Base-by-base conservation (phyloP, 148 eudicot species). In the Rhododendron ferrugineum region DNA sequence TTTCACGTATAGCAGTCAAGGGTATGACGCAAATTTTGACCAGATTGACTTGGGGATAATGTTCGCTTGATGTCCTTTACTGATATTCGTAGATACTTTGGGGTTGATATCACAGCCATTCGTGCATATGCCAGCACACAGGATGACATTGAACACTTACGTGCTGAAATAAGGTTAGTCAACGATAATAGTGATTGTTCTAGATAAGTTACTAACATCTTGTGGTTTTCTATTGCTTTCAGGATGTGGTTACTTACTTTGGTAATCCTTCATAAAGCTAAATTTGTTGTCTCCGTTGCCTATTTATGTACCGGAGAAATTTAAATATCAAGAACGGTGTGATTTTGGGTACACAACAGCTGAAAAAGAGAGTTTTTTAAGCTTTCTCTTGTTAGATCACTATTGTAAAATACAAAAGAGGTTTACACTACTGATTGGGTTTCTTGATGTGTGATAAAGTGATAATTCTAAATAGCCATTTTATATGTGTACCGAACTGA, bases 131-230 rank as follows among this genome's bases (percentile, higher is more conserved):
- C 96, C 50, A 60, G 83, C 83, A 86, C 89, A 87, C 86, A 30
- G 80, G 91, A 80, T 89, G 98, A 95, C 89, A 93, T 97, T 87
- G 91, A 97, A 88, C 99, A 97, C 89, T 86, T 97, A 76, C 98
- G 99, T 78, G 98, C 98, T 85, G 98, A 94, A 89, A 97, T 97
- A 92, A 95, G 99, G 99, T 96, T 85, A 68, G 82, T 62, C 37
- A 23, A 56, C 60, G 15, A 30, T 64, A 28, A 60, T 9, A 37
- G 36, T 44, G 30, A 60, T 28, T 28, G 34, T 85, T 84, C 40
- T 34, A 46, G 62, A 2, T 64, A 50, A 40, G 6, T 13, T 14
- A 40, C 44, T 40, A 40, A 40, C 44, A 40, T 40, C 44, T 40
- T 40, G 44, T 40, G 44, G 7, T 40, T 40, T 40, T 5, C 44